Evolutionary conservation across 176 grass and related monocot genomes (phyloP), one percentile per base, ranked within the genome.

Genomic region (Melocanna baccifera): DNA sequence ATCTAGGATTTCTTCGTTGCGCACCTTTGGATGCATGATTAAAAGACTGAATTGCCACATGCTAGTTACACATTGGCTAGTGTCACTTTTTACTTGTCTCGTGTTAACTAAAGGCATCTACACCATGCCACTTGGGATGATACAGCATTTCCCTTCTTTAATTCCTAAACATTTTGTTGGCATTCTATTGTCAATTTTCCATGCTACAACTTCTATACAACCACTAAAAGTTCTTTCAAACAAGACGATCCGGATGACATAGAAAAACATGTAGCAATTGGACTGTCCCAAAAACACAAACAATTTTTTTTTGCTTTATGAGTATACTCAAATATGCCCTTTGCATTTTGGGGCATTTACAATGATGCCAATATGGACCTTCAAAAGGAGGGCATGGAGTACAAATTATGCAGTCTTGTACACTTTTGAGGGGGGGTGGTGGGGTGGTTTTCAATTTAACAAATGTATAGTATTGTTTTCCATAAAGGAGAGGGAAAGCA

Each of bases 361-460:
- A 86, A 90, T 78, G 77, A 69, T 87, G 85, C 83, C 73, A 61
- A 81, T 71, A 62, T 91, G 74, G 89, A 86, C 84, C 86, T 89
- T 82, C 26, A 41, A 77, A 89, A 89, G 66, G 76, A 71, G 48
- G 48, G 56, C 40, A 80, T 76, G 68, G 75, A 85, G 71, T 68
- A 43, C 90, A 72, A 85, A 91, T 85, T 69, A 87, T 90, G 83
- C 72, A 80, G 92, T 76, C 67, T 67, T 89, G 29, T 91, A 91
- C 81, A 74, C 89, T 91, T 94, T 94, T 94, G 81, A 94, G n/a
- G n/a, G 89, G 89, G 47, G 61, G 59, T 85, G 84, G 89, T 80
- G 71, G 83, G 82, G 81, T 71, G 83, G 83, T 87, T 94, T 85
- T 78, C 50, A 71, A 71, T 76, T 86, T 73, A 20, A 58, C 43